These are phyloP conservation scores for Coemansia umbellata DNA, from an alignment of 192 early-diverging fungal species.

Conservation along the genomic window DNA sequence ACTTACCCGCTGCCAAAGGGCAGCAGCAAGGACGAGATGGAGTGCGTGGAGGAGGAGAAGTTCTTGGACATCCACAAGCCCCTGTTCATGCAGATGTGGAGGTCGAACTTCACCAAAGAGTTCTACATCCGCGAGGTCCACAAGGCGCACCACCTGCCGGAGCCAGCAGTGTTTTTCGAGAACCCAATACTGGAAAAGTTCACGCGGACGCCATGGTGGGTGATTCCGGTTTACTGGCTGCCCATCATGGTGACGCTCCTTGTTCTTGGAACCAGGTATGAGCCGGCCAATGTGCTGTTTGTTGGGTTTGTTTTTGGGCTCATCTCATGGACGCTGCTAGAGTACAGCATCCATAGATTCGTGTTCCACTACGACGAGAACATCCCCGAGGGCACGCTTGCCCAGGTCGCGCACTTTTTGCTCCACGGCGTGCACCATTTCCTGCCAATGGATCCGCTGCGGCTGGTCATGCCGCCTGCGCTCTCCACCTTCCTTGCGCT, in stretches of 20 bases:
- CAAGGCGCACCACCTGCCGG: slow-evolving; percentile 73
- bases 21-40: slow-evolving; percentile 53
- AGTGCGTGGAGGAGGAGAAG: slow-evolving; percentile 48
- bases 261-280: slow-evolving; percentile 31
- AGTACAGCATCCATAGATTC: slow-evolving; percentile 91
- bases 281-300: slow-evolving; percentile 26
- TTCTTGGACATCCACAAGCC: slow-evolving; percentile 83
- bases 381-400: slow-evolving; percentile 77
- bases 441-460: slow-evolving; percentile 91
- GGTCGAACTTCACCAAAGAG: slow-evolving; percentile 67
- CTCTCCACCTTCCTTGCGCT: slow-evolving; percentile 58
- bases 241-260: slow-evolving; percentile 57
- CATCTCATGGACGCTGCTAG: slow-evolving; percentile 78
- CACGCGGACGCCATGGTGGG: slow-evolving; percentile 89
- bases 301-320: slow-evolving; percentile 65
- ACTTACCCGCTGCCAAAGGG: slow-evolving; percentile 35
- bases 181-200: slow-evolving; percentile 74
- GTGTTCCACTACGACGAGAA: slow-evolving; percentile 88
- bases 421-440: slow-evolving; percentile 96
- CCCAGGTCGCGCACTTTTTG: slow-evolving; percentile 78
- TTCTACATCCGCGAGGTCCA: slow-evolving; percentile 91
- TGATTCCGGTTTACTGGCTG: slow-evolving; percentile 84
- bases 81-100: slow-evolving; percentile 77
- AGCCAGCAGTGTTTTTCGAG: slow-evolving; percentile 77
- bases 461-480: slow-evolving; percentile 95